Conservation (phyloP, 2,329 filamentous ascomycete genomes). For the Juglanconis juglandina region DNA sequence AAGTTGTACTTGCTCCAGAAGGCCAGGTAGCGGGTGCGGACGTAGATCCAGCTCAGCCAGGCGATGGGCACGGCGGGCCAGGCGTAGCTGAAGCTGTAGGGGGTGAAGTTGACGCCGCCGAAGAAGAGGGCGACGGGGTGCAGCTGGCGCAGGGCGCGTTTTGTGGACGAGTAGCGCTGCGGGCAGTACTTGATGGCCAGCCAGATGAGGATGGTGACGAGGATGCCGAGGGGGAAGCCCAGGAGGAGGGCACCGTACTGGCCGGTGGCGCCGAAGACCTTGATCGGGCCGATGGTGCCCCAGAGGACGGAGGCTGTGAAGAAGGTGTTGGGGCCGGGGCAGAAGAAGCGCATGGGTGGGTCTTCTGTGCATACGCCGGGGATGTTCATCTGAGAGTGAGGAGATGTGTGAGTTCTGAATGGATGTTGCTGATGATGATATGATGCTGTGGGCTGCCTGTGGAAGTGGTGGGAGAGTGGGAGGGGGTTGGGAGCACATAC, state of each 20-base stretch:
- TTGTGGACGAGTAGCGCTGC: conserved; percentile 4
- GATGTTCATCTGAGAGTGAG: not conserved
- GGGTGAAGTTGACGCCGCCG: conserved; percentile 44
- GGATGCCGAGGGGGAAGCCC: conserved; percentile 48
- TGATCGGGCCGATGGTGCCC: conserved; percentile 48
- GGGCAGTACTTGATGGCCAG: not conserved
- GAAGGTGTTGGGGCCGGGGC: conserved; percentile 46
- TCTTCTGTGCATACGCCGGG: not conserved
- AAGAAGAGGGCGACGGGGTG: conserved; percentile 48
- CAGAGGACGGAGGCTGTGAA: conserved; percentile 55
- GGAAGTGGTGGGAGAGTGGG: not conserved
- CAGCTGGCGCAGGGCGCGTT: conserved; percentile 35
- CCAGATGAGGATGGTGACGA: conserved; percentile 27
- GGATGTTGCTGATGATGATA: too few relatives aligned
- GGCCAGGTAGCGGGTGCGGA: conserved; percentile 40
- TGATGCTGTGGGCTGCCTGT: not conserved
- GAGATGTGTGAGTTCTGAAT: too few relatives aligned
- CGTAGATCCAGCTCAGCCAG: conserved; percentile 46
- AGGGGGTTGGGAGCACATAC: not conserved
- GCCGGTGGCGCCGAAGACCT: conserved; percentile 44
- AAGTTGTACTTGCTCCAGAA: conserved; percentile 56
- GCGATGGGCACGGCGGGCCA: conserved; percentile 41
- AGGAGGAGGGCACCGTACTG: conserved; percentile 46
- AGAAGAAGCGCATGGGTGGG: not conserved
- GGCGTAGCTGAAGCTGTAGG: conserved; percentile 47